A percentile compares a stretch with the other conserved stretches of the same genome.
phyloP scores from a whole-genome alignment of 1,284 basidiomycete species.

The Caloboletus firmus region DNA sequence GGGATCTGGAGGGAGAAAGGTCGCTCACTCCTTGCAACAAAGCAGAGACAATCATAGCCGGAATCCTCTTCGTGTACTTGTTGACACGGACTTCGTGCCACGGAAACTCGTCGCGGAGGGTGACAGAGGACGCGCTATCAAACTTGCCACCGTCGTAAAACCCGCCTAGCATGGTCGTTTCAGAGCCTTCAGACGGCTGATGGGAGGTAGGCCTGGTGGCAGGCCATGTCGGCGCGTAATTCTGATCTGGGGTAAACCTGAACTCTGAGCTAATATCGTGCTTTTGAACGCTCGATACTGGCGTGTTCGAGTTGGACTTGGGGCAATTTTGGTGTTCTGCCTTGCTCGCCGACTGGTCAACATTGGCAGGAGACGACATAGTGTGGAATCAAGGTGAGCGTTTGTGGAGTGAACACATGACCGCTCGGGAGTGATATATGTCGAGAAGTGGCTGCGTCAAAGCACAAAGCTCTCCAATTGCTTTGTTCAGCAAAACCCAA shows the following conservation, averaged over 20 bases:
- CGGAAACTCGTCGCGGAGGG: conserved; percentile 10
- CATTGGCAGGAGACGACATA: conserved; percentile 9
- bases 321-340: neutral
- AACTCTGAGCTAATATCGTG: neutral
- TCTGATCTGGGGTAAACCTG: neutral
- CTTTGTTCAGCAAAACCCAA: conserved; percentile 13
- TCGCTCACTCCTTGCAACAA: conserved; percentile 17
- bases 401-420: neutral
- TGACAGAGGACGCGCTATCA: conserved; percentile 17
- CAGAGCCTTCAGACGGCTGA: conserved; percentile 3
- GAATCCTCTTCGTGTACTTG: conserved; percentile 9
- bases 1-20: neutral
- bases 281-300: neutral
- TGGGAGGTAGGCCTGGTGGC: conserved; percentile 2
- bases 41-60: conserved; percentile 14
- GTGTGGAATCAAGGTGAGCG: neutral
- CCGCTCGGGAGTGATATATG: neutral
- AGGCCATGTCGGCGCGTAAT: neutral
- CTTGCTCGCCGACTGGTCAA: neutral
- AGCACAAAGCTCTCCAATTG: conserved; percentile 17
- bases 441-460: conserved; percentile 10
- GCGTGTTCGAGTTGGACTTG: neutral
- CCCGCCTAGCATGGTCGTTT: neutral
- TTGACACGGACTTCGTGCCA: conserved; percentile 2
- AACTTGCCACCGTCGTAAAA: neutral